Conservation (phyloP, 495 filamentous ascomycete species). For the Neurospora sp. region DNA sequence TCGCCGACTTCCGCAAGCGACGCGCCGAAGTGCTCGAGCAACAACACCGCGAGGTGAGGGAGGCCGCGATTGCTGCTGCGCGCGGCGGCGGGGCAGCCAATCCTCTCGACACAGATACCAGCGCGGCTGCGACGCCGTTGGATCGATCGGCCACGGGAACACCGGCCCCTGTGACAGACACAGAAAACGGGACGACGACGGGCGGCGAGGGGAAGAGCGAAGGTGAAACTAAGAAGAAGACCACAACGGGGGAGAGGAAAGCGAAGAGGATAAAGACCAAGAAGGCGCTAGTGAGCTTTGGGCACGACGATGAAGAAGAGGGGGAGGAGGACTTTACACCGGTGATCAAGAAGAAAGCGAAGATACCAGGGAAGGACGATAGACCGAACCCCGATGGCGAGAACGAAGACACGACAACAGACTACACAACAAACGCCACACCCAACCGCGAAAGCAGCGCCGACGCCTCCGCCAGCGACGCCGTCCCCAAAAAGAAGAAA, state of each 20-base stretch:
- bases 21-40: conserved; percentile 90
- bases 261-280: conserved; percentile 7
- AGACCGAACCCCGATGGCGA: conserved; percentile 18
- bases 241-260: background rate
- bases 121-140: conserved; percentile 17
- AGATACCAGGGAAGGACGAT: conserved; percentile 16
- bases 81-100: background rate
- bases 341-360: conserved; percentile 37
- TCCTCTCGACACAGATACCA: background rate
- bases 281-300: conserved; percentile 34
- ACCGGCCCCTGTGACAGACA: conserved; percentile 1
- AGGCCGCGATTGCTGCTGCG: conserved; percentile 43
- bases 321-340: conserved; percentile 18
- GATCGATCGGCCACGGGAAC: conserved; percentile 31
- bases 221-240: conserved; percentile 35
- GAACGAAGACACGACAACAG: conserved; percentile 10
- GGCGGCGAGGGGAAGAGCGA: conserved; percentile 27
- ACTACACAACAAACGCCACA: conserved; percentile 35
- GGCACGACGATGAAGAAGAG: conserved; percentile 26
- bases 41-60: conserved; percentile 72
- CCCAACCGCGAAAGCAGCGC: conserved; percentile 5
- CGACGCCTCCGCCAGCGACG: conserved; percentile 9
- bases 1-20: conserved; percentile 93
- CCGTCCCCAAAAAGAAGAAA: conserved; percentile 29
- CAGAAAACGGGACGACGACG: background rate